Evolutionary conservation across 2,329 filamentous ascomycete species (phyloP).

Genomic region (Leptosphaerulina australis): DNA sequence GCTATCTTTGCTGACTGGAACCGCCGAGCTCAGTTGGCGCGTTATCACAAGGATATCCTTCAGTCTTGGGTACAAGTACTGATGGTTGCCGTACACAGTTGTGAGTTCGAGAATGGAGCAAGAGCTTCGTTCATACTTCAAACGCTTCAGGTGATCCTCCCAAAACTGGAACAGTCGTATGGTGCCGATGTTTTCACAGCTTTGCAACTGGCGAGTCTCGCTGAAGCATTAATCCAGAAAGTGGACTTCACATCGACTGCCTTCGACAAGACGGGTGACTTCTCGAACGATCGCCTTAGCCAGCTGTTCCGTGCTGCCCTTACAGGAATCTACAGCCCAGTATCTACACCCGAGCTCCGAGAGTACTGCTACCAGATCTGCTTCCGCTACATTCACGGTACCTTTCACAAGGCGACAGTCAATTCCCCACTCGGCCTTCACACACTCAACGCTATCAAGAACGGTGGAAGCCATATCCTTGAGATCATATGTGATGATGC

Average conservation of each 20-base stretch:
- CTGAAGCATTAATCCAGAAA: conserved; percentile 73
- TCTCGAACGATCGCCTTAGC: conserved; percentile 86
- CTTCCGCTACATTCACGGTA: conserved; percentile 80
- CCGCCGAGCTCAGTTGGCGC: conserved; percentile 63
- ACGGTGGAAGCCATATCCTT: conserved; percentile 79
- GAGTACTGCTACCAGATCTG: conserved; percentile 91
- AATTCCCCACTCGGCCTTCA: conserved; percentile 51
- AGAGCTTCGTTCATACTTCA: conserved; percentile 83
- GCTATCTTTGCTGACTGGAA: conserved; percentile 69
- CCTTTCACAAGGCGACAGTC: conserved; percentile 56
- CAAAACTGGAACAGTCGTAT: conserved; percentile 81
- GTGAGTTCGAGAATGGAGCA: conserved; percentile 74
- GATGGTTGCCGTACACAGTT: conserved; percentile 80
- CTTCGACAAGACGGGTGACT: conserved; percentile 63
- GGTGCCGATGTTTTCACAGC: conserved; percentile 72
- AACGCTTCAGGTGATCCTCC: conserved; percentile 83
- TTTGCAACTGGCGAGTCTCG: conserved; percentile 76
- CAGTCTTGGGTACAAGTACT: conserved; percentile 84
- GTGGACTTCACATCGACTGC: conserved; percentile 63
- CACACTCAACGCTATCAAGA: conserved; percentile 72
- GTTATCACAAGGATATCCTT: conserved; percentile 69
- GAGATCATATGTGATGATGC: conserved; percentile 93
- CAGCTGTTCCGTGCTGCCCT: conserved; percentile 90
- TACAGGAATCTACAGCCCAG: conserved; percentile 75
- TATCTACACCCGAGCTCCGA: conserved; percentile 72